Conservation (phyloP, 2,329 filamentous ascomycete species). For the Zasmidium angulare region DNA sequence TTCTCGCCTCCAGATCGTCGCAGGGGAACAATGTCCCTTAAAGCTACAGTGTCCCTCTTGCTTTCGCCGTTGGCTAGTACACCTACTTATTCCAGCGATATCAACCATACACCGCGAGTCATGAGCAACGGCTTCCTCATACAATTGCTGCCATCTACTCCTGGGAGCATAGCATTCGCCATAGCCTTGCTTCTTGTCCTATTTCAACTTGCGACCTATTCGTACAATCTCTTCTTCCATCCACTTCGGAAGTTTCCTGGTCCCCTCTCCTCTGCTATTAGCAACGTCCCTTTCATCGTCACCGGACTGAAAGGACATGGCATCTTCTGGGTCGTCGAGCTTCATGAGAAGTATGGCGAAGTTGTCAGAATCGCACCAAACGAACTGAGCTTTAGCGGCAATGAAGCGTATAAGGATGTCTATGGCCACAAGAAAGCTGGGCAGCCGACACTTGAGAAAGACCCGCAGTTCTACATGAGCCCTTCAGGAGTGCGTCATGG, state of each 20-base stretch:
- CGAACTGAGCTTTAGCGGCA: constrained; percentile 46
- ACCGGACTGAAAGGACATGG: constrained; percentile 8
- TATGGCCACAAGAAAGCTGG: constrained; percentile 26
- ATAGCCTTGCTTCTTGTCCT: constrained; percentile 1
- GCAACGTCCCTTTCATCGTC: constrained; percentile 6
- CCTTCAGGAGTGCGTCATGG: constrained; percentile 30
- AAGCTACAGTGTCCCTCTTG: no score
- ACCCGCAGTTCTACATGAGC: constrained; percentile 29
- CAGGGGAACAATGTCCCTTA: no score
- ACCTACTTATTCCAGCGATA: not conserved
- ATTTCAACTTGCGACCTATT: constrained; percentile 1
- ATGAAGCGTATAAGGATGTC: constrained; percentile 45
- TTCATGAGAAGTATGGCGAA: constrained; percentile 42
- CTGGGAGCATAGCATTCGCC: not conserved
- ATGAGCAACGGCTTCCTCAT: not conserved
- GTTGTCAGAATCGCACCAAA: constrained; percentile 50
- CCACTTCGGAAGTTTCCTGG: constrained; percentile 42
- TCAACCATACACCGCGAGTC: not conserved
- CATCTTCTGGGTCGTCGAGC: constrained; percentile 5
- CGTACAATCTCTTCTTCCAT: constrained; percentile 46
- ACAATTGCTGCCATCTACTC: not conserved
- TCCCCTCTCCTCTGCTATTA: constrained; percentile 28
- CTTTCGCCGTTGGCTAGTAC: no score
- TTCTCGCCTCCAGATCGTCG: no score
- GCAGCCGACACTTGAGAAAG: constrained; percentile 8